Conservation (phyloP, 2,329 filamentous ascomycete genomes). For the Tetracladium maxilliforme region DNA sequence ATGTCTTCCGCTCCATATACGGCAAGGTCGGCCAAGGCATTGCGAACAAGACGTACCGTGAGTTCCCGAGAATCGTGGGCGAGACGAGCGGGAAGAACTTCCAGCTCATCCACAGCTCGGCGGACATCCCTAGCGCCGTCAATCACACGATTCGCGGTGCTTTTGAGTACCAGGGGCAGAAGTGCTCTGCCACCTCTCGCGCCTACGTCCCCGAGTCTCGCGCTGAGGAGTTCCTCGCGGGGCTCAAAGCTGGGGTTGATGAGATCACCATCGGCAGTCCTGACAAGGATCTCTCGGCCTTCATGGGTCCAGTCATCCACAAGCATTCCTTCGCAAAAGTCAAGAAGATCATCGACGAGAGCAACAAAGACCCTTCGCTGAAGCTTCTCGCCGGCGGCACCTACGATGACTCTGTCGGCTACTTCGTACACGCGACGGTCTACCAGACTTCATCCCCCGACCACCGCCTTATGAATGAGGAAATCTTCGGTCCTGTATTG, state of each 20-base stretch:
- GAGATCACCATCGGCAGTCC: slow-evolving; percentile 14
- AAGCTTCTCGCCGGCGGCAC: background rate
- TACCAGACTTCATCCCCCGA: slow-evolving; percentile 23
- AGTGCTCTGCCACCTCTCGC: slow-evolving; percentile 33
- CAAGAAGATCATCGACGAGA: slow-evolving; percentile 24
- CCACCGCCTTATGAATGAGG: slow-evolving; percentile 27
- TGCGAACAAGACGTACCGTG: slow-evolving; percentile 15
- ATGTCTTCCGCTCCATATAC: slow-evolving; percentile 19
- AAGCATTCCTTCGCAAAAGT: slow-evolving; percentile 28
- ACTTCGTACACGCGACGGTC: slow-evolving; percentile 26
- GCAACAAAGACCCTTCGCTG: slow-evolving; percentile 20
- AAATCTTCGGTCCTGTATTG: slow-evolving; percentile 33
- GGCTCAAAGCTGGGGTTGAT: slow-evolving; percentile 11
- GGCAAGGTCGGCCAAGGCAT: slow-evolving; percentile 15
- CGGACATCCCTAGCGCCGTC: slow-evolving; percentile 28
- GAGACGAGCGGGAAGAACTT: slow-evolving; percentile 40
- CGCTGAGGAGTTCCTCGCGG: slow-evolving; percentile 15
- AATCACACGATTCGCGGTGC: slow-evolving; percentile 29
- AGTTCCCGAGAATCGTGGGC: slow-evolving; percentile 28
- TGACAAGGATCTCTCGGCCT: slow-evolving; percentile 18
- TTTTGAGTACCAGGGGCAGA: slow-evolving; percentile 35
- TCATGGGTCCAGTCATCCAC: slow-evolving; percentile 34
- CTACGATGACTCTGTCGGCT: background rate
- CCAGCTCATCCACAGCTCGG: slow-evolving; percentile 29
- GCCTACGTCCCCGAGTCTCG: slow-evolving; percentile 16